Conservation (phyloP, 345 rosid genomes). For the Acer campestre region DNA sequence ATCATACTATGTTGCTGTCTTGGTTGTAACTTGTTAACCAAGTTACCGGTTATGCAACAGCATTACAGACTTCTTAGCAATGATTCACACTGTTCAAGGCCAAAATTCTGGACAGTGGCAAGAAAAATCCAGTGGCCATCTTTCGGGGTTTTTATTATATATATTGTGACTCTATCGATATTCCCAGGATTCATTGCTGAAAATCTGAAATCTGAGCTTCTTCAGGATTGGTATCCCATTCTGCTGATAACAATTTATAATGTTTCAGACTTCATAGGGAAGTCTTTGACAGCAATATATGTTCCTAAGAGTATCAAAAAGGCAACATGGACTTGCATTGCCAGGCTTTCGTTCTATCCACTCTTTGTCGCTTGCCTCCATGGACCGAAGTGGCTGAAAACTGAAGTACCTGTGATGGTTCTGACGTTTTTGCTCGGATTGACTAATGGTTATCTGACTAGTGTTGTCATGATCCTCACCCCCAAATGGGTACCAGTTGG, state of each 20-base stretch:
- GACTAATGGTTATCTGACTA: constrained; percentile 84
- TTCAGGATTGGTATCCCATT: constrained; percentile 82
- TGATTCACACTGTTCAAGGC: constrained; percentile 35
- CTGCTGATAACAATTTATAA: constrained; percentile 76
- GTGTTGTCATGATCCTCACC: constrained; percentile 79
- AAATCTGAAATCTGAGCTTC: constrained; percentile 51
- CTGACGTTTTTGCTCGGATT: constrained; percentile 78
- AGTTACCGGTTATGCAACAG: constrained; percentile 73
- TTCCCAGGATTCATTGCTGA: constrained; percentile 89
- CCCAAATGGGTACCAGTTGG: constrained; percentile 68
- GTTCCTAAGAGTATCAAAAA: constrained; percentile 52
- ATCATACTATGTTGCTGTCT: constrained; percentile 65
- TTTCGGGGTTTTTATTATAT: constrained; percentile 58
- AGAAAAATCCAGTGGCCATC: constrained; percentile 63
- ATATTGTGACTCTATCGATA: constrained; percentile 73
- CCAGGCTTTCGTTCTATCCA: constrained; percentile 74
- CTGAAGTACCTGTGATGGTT: constrained; percentile 63
- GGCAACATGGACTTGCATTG: constrained; percentile 66
- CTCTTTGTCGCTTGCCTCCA: constrained; percentile 69
- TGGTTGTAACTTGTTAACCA: constrained; percentile 62
- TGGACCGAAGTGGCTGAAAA: constrained; percentile 83
- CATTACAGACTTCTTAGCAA: constrained; percentile 32
- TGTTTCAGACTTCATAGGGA: constrained; percentile 72
- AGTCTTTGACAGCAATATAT: constrained; percentile 69
- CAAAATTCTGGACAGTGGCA: constrained; percentile 47